Base-by-base conservation (phyloP, 2,329 filamentous ascomycete genomes). In the Xylariaceae sp. region DNA sequence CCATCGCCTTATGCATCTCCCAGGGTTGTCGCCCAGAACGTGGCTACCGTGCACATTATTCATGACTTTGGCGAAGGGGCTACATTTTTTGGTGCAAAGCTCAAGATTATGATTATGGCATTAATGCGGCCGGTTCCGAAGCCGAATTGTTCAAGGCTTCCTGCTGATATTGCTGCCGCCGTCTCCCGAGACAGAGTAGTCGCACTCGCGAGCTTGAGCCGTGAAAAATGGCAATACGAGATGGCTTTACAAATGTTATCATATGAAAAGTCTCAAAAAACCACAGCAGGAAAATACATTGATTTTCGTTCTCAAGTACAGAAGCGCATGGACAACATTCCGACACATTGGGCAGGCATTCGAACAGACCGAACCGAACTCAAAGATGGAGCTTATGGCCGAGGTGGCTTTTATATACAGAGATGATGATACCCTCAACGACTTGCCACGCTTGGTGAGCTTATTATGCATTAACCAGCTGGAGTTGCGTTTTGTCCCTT, bases 71-170 rank as follows among this genome's bases (percentile, higher is more conserved):
- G 75, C 2, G 72, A 66, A n/a, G 27, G 8, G 0, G 63, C 59
- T 0, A 62, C 67, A 0, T 78, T 84, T 42, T 67, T 77, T 33
- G 72, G 73, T 4, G 61, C 71, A 0, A 74, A 71, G 36, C 49
- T 89, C 2, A 76, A 81, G 23, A 65, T 87, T 4, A 67, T 84
- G 1, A 64, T 87, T 3, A 83, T 89, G 81, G 85, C 82, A 0
- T 85, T 81, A 29, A 64, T 89, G 2, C 80, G 80, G 23, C 70
- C 74, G 0, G 64, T 73, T 9, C 57, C 61, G 2, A 47, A 49
- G 2, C 52, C 45, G 3, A 53, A 53, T 11, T 48, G 26, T 33
- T 49, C 55, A n/a, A 48, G 52, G 2, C 37, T 59, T 4, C 39
- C 51, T 4, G 65, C 70, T 1, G 64, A 69, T 0, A 46, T 68